Conservation (phyloP, 1,139 yeast genomes). For the Protomyces pachydermus region DNA sequence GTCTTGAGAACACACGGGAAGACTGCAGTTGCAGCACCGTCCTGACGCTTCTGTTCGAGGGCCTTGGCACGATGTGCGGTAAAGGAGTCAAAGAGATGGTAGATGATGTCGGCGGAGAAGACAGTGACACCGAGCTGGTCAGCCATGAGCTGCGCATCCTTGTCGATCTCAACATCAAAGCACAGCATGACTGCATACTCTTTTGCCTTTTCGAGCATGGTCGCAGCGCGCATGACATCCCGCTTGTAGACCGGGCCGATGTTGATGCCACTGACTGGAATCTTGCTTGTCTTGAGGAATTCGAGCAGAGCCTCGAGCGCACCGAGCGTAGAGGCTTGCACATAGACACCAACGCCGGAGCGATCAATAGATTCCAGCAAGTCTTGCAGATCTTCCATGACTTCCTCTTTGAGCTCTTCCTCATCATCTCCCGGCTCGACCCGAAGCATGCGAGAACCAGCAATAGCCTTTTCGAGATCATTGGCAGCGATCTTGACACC, state of each 20-base stretch:
- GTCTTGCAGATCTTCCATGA: constrained; percentile 97
- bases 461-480: constrained; percentile 96
- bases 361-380: constrained; percentile 90
- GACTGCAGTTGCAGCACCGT: constrained; percentile 79
- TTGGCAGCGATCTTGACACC: constrained; percentile 98
- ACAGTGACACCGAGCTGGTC: constrained; percentile 85
- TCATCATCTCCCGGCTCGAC: constrained; percentile 98
- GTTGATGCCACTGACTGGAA: constrained; percentile 80
- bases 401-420: constrained; percentile 95
- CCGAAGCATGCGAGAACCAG: constrained; percentile 92
- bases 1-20: constrained; percentile 95
- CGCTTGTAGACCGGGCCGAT: constrained; percentile 96
- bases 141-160: constrained; percentile 97
- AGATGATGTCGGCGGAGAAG: constrained; percentile 92
- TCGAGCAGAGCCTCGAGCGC: constrained; percentile 94
- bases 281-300: constrained; percentile 96
- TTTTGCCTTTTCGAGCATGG: constrained; percentile 95
- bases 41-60: constrained; percentile 84
- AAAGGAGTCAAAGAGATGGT: constrained; percentile 91
- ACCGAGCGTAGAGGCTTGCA: constrained; percentile 97
- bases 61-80: constrained; percentile 85
- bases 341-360: constrained; percentile 93
- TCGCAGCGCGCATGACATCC: constrained; percentile 94
- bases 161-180: constrained; percentile 94
- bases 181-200: constrained; percentile 95